Evolutionary conservation across 495 filamentous ascomycete genomes (phyloP), one percentile per base, ranked within the genome.

Genomic region (Lepraria neglecta): DNA sequence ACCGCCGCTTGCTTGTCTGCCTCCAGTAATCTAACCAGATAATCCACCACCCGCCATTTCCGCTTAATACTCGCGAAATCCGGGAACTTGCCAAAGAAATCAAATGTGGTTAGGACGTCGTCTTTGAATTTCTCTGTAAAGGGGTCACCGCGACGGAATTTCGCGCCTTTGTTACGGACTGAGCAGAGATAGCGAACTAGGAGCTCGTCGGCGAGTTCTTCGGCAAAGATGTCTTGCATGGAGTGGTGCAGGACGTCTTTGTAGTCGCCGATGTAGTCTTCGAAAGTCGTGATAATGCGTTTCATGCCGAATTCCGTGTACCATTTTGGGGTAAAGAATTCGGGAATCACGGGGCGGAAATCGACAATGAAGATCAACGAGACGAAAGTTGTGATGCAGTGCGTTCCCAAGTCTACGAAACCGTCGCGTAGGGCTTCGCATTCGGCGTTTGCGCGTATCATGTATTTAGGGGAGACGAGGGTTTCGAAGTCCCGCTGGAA

Each of bases 181-280:
- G 83, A 80, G 33, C 79, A 81, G n/a, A 99, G 85, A 70, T 99
- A 99, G 35, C 83, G 80, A 21, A 91, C 82, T 2, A 97, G 84
- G 33, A 97, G 83, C 70, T 91, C 88, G 71, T 97, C 91, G 31
- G 90, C 84, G 35, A 99, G 78, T 73, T 96, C 92, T 72, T 96
- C 91, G 69, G 94, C 82, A 7, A 90, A 72, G 67, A 97, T 91
- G 69, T 96, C 92, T 56, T 88, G 82, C 3, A 99, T 82, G 14
- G 87, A 88, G 58, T 87, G 84, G 72, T 95, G 89, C 19, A 97
- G 79, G 24, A 92, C 88, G 38, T 78, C 77, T 40, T 79, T 74
- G 77, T 96, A 95, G 72, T 97, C 94, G 69, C 78, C 73, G 59
- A 97, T 82, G 73, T 99, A 99, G 72, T 96, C 92, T 62, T 95